phyloP scores from a whole-genome alignment of 768 basidiomycete genomes.

The Xerocomus brunneocitrinus region DNA sequence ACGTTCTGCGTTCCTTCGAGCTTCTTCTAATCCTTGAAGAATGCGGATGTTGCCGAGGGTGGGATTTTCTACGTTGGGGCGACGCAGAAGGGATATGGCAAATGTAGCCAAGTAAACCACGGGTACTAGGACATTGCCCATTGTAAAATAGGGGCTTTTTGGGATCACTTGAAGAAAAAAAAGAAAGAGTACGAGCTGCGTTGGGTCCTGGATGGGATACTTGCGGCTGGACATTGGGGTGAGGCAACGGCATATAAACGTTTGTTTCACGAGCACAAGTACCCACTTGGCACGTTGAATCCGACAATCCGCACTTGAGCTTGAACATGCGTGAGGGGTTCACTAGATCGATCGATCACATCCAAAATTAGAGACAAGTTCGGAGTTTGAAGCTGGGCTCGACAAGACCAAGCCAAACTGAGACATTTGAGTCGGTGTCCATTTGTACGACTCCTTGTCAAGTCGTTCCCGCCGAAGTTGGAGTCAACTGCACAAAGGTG shows the following conservation, averaged over 20 bases:
- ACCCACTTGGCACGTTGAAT: neutral
- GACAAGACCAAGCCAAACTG: no score
- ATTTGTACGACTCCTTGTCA: no score
- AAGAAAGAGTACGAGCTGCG: neutral
- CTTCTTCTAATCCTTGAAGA: slow-evolving; percentile 5
- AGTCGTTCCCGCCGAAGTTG: no score
- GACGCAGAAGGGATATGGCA: neutral
- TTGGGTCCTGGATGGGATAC: no score
- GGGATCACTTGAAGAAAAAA: neutral
- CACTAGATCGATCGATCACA: no score
- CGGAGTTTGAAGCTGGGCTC: no score
- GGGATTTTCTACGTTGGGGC: slow-evolving; percentile 10
- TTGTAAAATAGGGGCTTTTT: neutral
- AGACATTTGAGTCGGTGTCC: no score
- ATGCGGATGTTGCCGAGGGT: slow-evolving; percentile 5
- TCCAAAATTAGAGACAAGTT: no score
- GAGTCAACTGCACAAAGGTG: no score
- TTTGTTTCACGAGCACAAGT: neutral
- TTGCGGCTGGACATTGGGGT: no score
- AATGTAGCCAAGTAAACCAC: neutral
- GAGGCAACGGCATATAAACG: neutral
- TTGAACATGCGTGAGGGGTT: no score
- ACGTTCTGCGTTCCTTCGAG: slow-evolving; percentile 1
- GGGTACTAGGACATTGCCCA: neutral
- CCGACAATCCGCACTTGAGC: no score